A percentile compares a stretch with the other conserved stretches of the same genome.
phyloP scores from a whole-genome alignment of 306 rosid genomes.

The Ziziphus jujuba region DNA sequence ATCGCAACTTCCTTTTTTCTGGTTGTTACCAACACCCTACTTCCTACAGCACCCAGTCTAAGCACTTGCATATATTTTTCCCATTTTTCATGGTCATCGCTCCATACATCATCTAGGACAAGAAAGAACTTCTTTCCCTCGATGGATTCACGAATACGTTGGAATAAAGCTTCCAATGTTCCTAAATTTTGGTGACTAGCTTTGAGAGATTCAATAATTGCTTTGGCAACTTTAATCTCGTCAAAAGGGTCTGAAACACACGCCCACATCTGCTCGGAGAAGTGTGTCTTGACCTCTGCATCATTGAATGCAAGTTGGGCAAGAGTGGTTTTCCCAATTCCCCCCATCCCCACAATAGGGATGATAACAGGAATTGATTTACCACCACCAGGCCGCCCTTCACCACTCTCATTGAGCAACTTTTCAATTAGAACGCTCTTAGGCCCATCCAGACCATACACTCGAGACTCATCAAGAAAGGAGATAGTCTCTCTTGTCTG shows the following conservation, averaged over 20 bases:
- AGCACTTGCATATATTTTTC: not conserved
- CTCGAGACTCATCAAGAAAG: constrained; percentile 1
- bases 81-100: constrained; percentile 5
- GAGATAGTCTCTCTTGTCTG: constrained; percentile 1
- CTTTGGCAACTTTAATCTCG: no score
- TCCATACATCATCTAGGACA: constrained; percentile 27
- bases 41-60: not conserved
- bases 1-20: no score
- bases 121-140: constrained; percentile 1
- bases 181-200: no score
- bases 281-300: not conserved
- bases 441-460: constrained; percentile 11
- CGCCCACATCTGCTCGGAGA: no score
- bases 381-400: no score
- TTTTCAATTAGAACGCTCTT: not conserved
- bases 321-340: constrained; percentile 17
- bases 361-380: not conserved
- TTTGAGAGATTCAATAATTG: no score
- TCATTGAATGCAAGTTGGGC: constrained; percentile 23
- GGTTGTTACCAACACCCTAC: no score
- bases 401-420: no score
- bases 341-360: constrained; percentile 29
- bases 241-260: no score
- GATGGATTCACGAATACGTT: not conserved
- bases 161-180: not conserved